Conservation (phyloP, 1,284 basidiomycete species). For the Papiliotrema terrestris region DNA sequence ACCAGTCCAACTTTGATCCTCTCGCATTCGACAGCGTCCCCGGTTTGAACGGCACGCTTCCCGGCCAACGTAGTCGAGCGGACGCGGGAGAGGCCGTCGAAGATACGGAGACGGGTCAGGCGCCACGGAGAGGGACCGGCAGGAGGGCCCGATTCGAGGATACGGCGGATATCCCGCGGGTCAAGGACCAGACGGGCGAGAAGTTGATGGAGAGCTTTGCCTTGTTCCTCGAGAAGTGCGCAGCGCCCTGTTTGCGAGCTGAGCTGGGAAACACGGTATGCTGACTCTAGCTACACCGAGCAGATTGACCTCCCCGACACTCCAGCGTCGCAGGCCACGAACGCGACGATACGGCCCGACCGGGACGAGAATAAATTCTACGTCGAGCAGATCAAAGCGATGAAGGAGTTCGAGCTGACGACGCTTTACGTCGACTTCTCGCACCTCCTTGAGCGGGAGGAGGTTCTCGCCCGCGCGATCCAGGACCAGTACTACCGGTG, state of each 20-base stretch:
- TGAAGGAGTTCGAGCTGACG: constrained; percentile 88
- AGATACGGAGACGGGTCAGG: constrained; percentile 6
- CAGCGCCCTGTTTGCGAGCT: too few species aligned
- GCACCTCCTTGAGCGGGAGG: constrained; percentile 84
- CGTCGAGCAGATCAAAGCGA: constrained; percentile 84
- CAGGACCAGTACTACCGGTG: constrained; percentile 88
- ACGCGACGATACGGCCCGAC: constrained; percentile 49
- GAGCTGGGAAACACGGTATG: constrained; percentile 6
- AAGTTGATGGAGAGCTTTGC: constrained; percentile 87
- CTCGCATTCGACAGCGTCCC: constrained; percentile 40
- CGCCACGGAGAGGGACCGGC: constrained; percentile 10
- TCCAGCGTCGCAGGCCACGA: constrained; percentile 57
- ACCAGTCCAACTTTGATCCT: constrained; percentile 34
- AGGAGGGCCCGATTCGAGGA: constrained; percentile 19
- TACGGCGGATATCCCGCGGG: constrained; percentile 69
- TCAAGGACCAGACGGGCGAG: constrained; percentile 89
- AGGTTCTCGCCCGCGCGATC: constrained; percentile 87
- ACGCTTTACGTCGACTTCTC: constrained; percentile 95
- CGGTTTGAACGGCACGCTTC: constrained; percentile 34
- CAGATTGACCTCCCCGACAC: constrained; percentile 69
- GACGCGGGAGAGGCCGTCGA: constrained; percentile 3
- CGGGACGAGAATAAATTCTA: constrained; percentile 61
- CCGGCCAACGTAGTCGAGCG: constrained; percentile 5
- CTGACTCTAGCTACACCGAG: constrained; percentile 66
- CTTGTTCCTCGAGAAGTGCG: constrained; percentile 83